Conservation (phyloP, 495 filamentous ascomycete species). For the Penicillium chermesinum region DNA sequence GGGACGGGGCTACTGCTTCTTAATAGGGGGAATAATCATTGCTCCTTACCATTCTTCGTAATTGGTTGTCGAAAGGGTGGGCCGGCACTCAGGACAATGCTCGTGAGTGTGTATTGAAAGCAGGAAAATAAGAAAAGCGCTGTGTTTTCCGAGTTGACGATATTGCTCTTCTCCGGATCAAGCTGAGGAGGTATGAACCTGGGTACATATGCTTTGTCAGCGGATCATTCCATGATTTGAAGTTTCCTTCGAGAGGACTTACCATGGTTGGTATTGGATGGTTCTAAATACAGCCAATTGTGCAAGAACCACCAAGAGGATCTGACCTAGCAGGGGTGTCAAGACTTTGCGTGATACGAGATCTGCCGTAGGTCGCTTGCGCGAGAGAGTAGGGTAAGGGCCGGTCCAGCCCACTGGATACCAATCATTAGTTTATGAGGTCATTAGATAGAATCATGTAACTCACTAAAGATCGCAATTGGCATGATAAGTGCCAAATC, state of each 20-base stretch:
- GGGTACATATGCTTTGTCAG: not conserved
- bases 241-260: slow-evolving; percentile 6
- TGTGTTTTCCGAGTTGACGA: slow-evolving; percentile 88
- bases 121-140: slow-evolving; percentile 83
- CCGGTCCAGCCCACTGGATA: slow-evolving; percentile 85
- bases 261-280: slow-evolving; percentile 77
- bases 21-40: too few species aligned
- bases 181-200: slow-evolving; percentile 78
- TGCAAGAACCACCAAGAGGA: slow-evolving; percentile 70
- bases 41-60: slow-evolving; percentile 64
- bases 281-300: slow-evolving; percentile 68
- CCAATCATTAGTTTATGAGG: slow-evolving; percentile 1
- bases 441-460: not conserved
- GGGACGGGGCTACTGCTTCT: too few species aligned
- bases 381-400: slow-evolving; percentile 69
- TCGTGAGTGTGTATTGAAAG: slow-evolving; percentile 90
- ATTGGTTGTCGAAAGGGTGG: slow-evolving; percentile 82
- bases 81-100: slow-evolving; percentile 82
- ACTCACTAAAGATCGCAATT: slow-evolving; percentile 89
- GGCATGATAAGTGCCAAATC: slow-evolving; percentile 90
- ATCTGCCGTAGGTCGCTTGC: slow-evolving; percentile 85
- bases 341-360: slow-evolving; percentile 92
- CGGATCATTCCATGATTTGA: not conserved
- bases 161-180: slow-evolving; percentile 69
- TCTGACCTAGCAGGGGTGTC: slow-evolving; percentile 84